Evolutionary conservation across 495 filamentous ascomycete species (phyloP), one percentile per base, ranked within the genome.

Genomic region (Mycothermus thermophilus): DNA sequence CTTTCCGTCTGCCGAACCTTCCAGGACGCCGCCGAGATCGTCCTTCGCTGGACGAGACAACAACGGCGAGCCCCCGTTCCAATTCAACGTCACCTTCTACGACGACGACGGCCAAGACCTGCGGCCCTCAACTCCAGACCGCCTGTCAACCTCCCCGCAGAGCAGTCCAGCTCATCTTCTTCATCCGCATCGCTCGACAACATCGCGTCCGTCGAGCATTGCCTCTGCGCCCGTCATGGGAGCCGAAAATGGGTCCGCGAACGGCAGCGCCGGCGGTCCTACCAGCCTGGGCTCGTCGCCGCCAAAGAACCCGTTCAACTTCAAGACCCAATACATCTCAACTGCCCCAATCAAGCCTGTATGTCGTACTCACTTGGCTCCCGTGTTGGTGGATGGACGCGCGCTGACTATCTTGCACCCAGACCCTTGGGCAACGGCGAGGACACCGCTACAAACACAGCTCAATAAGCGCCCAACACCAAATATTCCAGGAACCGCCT

Each of bases 391-490:
- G 5, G 11, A 22, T 3, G 18, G 11, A 10, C 18, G 9, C 35
- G 11, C 22, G 22, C 18, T 28, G 22, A 35, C 22, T 17, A 10
- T 32, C 25, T 13, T 27, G 12, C 17, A 27, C 37, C 3, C 51
- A 82, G 75, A 79, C 75, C 41, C 73, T 95, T 47, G 90, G 88
- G 43, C 85, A 93, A 56, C 75, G 90, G 37, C 79, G 87, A 35
- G 90, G 90, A 19, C 90, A 97, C 64, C 86, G 90, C 51, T 97
- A 96, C 70, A 93, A 94, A 44, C 90, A 96, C 64, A 88, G 81
- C 52, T 90, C 82, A 48, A 83, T 97, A 32, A 93, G 83, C 14
- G 59, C 68, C 8, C 66, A 70, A 27, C 88, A 95, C 54, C 84
- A 93, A 55, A 87, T 97, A 52, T 93, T 97, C 63, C 80, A 92